Conservation (phyloP, 441 rosid species). For the Populus hybrid region DNA sequence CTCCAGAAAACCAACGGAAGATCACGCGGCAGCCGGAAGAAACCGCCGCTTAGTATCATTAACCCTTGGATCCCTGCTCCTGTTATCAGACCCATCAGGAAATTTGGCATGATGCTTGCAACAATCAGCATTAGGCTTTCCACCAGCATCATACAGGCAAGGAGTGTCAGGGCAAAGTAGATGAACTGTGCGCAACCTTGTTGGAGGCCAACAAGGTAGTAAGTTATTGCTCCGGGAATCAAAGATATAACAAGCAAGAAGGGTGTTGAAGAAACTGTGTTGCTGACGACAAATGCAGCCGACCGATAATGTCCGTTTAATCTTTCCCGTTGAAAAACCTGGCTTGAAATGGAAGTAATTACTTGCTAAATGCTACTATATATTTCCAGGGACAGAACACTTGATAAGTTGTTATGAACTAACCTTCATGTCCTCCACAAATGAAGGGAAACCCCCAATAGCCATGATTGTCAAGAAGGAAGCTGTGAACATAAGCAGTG, state of each 20-base stretch:
- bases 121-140: conserved; percentile 57
- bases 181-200: conserved; percentile 27
- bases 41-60: conserved; percentile 49
- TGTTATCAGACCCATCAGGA: conserved; percentile 46
- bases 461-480: conserved; percentile 50
- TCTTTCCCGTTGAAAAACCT: conserved; percentile 49
- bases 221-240: conserved; percentile 44
- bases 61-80: conserved; percentile 55
- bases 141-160: conserved; percentile 36
- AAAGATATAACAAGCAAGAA: conserved; percentile 35
- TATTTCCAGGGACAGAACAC: background rate
- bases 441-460: conserved; percentile 58
- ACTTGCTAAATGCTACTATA: background rate
- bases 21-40: conserved; percentile 44
- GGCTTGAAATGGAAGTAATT: background rate
- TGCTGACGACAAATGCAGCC: conserved; percentile 36
- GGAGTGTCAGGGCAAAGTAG: conserved; percentile 31
- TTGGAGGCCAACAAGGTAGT: conserved; percentile 36
- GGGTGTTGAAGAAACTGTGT: conserved; percentile 43
- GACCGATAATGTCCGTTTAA: conserved; percentile 50
- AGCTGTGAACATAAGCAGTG: conserved; percentile 45
- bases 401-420: background rate
- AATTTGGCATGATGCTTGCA: conserved; percentile 49
- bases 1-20: conserved; percentile 41
- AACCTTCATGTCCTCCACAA: conserved; percentile 57